Evolutionary conservation across 1,139 yeast genomes (phyloP).

Genomic region (Arxiozyma slooffiae): DNA sequence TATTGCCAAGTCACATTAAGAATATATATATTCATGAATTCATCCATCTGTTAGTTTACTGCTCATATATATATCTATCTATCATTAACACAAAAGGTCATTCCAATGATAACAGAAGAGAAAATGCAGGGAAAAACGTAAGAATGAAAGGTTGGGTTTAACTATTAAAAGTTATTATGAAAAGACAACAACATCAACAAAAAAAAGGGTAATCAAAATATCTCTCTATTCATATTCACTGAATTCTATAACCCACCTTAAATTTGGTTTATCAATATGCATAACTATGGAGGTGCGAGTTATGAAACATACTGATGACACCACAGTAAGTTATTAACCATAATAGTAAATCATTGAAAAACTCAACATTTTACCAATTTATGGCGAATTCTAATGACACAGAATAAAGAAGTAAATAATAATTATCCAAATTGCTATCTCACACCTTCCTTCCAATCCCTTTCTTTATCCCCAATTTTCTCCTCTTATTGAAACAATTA

Average conservation of each 20-base stretch:
- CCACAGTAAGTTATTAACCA: slow-evolving; percentile 19
- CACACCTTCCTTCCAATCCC: neutral
- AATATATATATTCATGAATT: neutral
- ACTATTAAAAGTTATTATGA: neutral
- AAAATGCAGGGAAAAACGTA: neutral
- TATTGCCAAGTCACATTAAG: neutral
- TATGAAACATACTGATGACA: slow-evolving; percentile 12
- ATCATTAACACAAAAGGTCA: neutral
- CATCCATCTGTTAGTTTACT: neutral
- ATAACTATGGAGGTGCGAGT: slow-evolving; percentile 27
- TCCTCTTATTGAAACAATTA: neutral
- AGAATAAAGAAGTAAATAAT: neutral
- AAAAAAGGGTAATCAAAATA: neutral
- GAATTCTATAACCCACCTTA: slow-evolving; percentile 9
- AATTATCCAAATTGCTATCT: neutral
- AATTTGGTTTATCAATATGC: slow-evolving; percentile 10
- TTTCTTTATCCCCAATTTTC: neutral
- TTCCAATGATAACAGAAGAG: neutral
- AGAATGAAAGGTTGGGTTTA: neutral
- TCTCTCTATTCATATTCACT: neutral
- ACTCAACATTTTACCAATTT: slow-evolving; percentile 13
- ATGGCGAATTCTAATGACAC: slow-evolving; percentile 5
- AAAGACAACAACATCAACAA: too few relatives aligned
- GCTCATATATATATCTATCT: too few relatives aligned
- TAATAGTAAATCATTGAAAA: slow-evolving; percentile 12